These are phyloP conservation scores for Glonium stellatum DNA, from an alignment of 495 filamentous ascomycete genomes.

Conservation along the genomic window DNA sequence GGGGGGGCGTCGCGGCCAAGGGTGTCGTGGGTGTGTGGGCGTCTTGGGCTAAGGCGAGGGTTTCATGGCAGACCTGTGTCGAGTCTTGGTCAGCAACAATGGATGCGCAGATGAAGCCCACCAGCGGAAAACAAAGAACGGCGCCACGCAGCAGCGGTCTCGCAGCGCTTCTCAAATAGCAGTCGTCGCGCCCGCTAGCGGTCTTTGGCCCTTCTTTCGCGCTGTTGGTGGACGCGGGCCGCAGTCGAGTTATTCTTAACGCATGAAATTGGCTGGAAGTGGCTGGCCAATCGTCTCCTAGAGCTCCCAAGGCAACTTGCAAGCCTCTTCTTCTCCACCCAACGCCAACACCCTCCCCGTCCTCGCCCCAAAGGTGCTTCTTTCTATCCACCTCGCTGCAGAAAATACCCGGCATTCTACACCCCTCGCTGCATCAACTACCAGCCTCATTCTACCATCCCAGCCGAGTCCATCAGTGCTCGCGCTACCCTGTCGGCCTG, in stretches of 20 bases:
- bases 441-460: neutral
- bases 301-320: neutral
- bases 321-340: neutral
- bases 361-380: neutral
- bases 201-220: neutral
- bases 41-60: neutral
- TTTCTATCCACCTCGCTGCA: conserved; percentile 3
- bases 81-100: conserved; percentile 1
- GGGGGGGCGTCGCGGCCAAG: too few species aligned
- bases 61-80: neutral
- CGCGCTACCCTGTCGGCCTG: neutral
- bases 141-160: neutral
- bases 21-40: too few species aligned
- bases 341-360: conserved; percentile 4
- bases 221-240: neutral
- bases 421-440: neutral
- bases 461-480: neutral
- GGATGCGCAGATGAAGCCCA: neutral
- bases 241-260: neutral
- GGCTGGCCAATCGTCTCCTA: neutral
- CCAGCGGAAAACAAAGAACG: too few species aligned
- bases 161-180: neutral
- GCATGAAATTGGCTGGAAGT: conserved; percentile 13
- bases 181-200: neutral
- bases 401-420: neutral